Evolutionary conservation across 768 basidiomycete species (phyloP).

Genomic region (Calocera cornea): DNA sequence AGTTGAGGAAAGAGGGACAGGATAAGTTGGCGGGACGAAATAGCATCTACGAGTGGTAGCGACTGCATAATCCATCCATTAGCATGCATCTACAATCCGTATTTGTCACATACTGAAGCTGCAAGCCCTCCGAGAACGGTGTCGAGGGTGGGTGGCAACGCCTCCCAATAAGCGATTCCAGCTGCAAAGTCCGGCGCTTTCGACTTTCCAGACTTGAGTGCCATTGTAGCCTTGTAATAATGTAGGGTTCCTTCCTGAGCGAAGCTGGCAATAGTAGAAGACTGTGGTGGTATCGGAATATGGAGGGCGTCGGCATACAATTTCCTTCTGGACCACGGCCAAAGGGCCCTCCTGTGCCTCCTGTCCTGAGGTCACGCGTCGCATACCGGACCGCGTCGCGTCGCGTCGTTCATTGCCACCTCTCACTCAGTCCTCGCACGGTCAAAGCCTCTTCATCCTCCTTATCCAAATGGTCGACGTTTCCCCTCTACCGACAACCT

Average conservation of each 20-base stretch:
- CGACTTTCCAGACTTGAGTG: neutral
- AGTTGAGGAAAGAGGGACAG: conserved; percentile 70
- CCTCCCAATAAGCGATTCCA: conserved; percentile 77
- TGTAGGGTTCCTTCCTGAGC: neutral
- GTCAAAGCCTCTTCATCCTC: conserved; percentile 21
- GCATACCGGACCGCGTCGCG: conserved; percentile 15
- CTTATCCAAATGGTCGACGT: conserved; percentile 53
- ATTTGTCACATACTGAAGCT: neutral
- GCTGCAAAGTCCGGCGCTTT: conserved; percentile 45
- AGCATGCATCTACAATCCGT: neutral
- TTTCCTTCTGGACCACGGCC: neutral
- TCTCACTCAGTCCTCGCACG: conserved; percentile 5
- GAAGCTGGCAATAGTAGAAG: neutral
- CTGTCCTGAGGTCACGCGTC: conserved; percentile 20
- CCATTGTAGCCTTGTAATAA: neutral
- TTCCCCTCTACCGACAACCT: conserved; percentile 26
- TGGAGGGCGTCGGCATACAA: neutral
- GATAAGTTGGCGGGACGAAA: conserved; percentile 80
- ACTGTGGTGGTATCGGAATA: neutral
- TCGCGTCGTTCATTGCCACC: conserved; percentile 16
- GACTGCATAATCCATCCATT: conserved; percentile 34
- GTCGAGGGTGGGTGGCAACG: conserved; percentile 66
- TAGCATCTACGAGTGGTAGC: conserved; percentile 77
- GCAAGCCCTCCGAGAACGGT: conserved; percentile 61
- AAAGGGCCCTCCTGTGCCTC: neutral